Base-by-base conservation (phyloP, 345 rosid species). In the Zanthoxylum bungeanum region DNA sequence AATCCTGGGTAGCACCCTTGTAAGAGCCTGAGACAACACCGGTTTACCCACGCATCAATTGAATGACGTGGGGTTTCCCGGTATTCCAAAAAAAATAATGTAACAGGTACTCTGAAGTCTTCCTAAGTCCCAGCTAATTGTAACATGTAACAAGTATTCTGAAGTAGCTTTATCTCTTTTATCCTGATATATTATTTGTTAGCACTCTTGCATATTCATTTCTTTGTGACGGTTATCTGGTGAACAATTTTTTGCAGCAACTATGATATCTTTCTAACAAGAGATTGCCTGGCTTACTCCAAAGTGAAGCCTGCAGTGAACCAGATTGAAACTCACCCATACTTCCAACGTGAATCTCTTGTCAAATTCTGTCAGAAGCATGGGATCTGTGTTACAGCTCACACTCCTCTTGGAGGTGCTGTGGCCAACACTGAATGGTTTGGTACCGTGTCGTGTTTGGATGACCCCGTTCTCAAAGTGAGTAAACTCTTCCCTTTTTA, bases 231-330 rank as follows among this genome's bases (percentile, higher is more conserved):
- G 34, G 33, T 36, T 1, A 3, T 86, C 60, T 19, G 83, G 79
- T 67, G 71, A 42, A 30, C 27, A 40, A 11, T 59, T 36, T 25
- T n/a, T 62, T 81, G 87, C 93, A 93, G 97, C 88, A 91, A 93
- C 83, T 93, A 80, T 33, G 97, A 91, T 60, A 80, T 93, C 70
- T 93, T 87, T 79, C 80, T 93, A 44, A 87, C 97, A 3, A 88
- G 97, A 76, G 97, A 91, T 73, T 91, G 96, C 87, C 75, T 93
- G 65, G 96, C 98, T 46, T 91, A 89, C 84, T 86, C 96, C 60
- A 93, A 91, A 78, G 83, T 93, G 80, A 93, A 93, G 79, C 98
- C 98, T 8, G 96, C 93, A n/a, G 98, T 93, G 70, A 93, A 93
- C 82, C 98, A 93, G 83, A 81, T 93, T 1, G 97, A 93, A 79